Conservation (phyloP, 495 filamentous ascomycete species). For the Physcia stellaris region DNA sequence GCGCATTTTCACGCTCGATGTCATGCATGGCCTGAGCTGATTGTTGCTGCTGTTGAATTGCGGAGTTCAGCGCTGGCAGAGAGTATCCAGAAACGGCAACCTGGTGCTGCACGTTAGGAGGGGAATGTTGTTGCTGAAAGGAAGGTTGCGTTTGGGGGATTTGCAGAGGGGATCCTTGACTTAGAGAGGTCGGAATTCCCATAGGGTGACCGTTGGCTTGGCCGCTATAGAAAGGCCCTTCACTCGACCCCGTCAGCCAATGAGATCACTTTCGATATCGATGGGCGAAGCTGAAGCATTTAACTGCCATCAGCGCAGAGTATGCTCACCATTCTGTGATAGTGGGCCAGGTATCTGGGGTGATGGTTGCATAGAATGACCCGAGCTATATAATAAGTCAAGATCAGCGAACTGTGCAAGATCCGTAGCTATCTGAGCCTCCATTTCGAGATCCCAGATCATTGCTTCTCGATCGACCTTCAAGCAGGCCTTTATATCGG, state of each 20-base stretch:
- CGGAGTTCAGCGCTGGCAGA: conserved; percentile 37
- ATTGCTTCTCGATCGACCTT: too few species aligned
- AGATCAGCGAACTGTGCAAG: too few species aligned
- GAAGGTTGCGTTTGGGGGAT: conserved; percentile 21
- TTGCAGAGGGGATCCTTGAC: conserved; percentile 24
- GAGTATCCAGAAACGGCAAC: conserved; percentile 34
- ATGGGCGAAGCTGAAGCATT: too few species aligned
- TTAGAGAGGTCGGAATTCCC: conserved; percentile 36
- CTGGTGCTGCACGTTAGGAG: conserved; percentile 30
- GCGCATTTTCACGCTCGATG: conserved; percentile 38
- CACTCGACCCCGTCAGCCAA: neutral
- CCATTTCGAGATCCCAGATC: too few species aligned
- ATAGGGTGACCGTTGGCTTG: conserved; percentile 37
- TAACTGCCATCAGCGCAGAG: too few species aligned
- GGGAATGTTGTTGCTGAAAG: conserved; percentile 38
- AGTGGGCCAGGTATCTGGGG: too few species aligned
- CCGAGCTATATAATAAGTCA: too few species aligned
- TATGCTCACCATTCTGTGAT: too few species aligned
- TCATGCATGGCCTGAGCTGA: conserved; percentile 34
- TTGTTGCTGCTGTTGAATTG: conserved; percentile 31
- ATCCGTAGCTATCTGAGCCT: too few species aligned
- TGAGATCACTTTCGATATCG: too few species aligned
- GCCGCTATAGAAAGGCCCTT: conserved; percentile 19
- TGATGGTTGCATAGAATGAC: too few species aligned
- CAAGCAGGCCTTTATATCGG: too few species aligned